Evolutionary conservation across 768 basidiomycete species (phyloP).

Genomic region (Boletus edulis): DNA sequence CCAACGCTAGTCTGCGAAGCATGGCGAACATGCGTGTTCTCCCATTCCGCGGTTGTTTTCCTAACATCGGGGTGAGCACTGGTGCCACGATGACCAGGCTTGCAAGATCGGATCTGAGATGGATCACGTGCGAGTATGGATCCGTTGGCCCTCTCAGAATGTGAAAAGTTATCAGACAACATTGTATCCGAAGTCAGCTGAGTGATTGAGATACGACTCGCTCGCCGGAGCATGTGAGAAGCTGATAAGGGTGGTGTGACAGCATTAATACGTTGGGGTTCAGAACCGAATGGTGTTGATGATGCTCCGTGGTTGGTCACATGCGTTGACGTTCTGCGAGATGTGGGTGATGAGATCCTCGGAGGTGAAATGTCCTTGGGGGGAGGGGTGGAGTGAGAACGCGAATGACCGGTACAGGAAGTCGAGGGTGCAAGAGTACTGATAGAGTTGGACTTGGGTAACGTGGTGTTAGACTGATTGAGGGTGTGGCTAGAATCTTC

Average conservation of each 20-base stretch:
- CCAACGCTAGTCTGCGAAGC: constrained; percentile 2
- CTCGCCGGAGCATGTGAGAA: constrained; percentile 25
- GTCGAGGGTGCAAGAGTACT: constrained; percentile 27
- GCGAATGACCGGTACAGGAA: constrained; percentile 24
- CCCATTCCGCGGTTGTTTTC: constrained; percentile 9
- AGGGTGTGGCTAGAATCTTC: constrained; percentile 18
- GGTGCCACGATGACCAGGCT: constrained; percentile 18
- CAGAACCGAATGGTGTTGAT: neutral
- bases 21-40: constrained; percentile 3
- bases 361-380: constrained; percentile 7
- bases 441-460: constrained; percentile 26
- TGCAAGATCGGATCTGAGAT: constrained; percentile 22
- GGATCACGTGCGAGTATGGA: constrained; percentile 7
- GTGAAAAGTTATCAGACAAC: neutral
- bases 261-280: constrained; percentile 7
- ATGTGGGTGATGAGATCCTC: constrained; percentile 17
- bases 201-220: constrained; percentile 14
- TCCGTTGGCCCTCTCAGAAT: constrained; percentile 4
- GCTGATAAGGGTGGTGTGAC: constrained; percentile 2
- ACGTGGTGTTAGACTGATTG: constrained; percentile 20
- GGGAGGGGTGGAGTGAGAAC: constrained; percentile 16
- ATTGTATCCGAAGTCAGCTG: constrained; percentile 3
- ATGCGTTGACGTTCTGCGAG: constrained; percentile 13
- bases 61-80: constrained; percentile 2
- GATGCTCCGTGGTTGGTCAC: constrained; percentile 3